Evolutionary conservation across 805 yeast species (phyloP).

Genomic region (Kodamaea kakaduensis): DNA sequence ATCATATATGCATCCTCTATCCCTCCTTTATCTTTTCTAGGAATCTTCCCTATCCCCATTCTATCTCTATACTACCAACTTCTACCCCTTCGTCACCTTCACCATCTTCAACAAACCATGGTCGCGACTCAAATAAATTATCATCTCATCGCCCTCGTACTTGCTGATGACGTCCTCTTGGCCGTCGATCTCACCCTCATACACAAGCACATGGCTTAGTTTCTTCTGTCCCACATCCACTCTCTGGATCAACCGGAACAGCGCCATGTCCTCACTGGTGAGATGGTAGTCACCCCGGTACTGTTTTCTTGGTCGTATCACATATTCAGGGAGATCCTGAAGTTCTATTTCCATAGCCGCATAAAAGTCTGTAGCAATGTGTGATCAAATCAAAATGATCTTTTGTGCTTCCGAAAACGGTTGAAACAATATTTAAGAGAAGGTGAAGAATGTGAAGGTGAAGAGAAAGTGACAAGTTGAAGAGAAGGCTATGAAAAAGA

Average conservation of each 20-base stretch:
- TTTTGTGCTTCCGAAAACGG: not conserved
- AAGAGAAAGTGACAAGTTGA: no score
- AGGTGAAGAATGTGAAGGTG: no score
- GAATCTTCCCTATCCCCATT: no score
- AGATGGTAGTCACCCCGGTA: conserved; percentile 8
- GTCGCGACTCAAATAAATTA: conserved; percentile 8
- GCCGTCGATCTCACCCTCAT: conserved; percentile 7
- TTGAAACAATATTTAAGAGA: no score
- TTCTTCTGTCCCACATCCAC: conserved; percentile 3
- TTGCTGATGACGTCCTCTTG: conserved; percentile 4
- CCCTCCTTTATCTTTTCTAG: no score
- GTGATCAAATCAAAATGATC: not conserved
- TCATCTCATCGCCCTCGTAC: conserved; percentile 5
- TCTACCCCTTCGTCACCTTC: not conserved
- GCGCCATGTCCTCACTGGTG: conserved; percentile 2
- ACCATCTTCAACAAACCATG: conserved; percentile 5
- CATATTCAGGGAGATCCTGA: conserved; percentile 7
- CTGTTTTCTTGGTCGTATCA: conserved; percentile 4
- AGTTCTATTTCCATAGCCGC: conserved; percentile 9
- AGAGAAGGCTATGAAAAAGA: no score
- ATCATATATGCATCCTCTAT: no score
- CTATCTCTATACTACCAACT: no score
- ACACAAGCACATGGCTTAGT: conserved; percentile 5
- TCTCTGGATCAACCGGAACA: conserved; percentile 4
- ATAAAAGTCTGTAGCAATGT: no score